Percentiles rank a stretch among this genome's conserved stretches.
Conservation (phyloP, 371 early-diverging fungal genomes). For the Mortierella sp. region DNA sequence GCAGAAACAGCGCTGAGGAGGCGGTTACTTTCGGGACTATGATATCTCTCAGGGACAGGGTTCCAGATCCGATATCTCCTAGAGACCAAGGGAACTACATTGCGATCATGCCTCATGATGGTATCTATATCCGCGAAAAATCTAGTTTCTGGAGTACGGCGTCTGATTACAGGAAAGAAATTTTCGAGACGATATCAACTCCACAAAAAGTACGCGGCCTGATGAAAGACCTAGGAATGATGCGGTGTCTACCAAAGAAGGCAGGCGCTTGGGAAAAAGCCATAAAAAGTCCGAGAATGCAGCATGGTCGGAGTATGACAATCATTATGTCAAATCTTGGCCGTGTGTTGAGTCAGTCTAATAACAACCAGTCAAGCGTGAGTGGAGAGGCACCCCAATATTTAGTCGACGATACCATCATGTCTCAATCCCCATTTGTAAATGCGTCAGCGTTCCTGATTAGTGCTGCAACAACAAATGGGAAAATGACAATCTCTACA, state of each 20-base stretch:
- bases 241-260: constrained; percentile 22
- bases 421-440: constrained; percentile 34
- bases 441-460: constrained; percentile 34
- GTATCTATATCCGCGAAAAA: constrained; percentile 9
- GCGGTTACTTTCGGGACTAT: constrained; percentile 32
- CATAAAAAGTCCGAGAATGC: constrained; percentile 26
- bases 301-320: constrained; percentile 39
- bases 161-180: constrained; percentile 11
- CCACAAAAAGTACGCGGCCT: constrained; percentile 24
- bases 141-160: constrained; percentile 34
- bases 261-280: constrained; percentile 43
- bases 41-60: constrained; percentile 18
- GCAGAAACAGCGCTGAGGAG: not conserved
- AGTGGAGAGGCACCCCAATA: not conserved
- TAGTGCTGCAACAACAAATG: constrained; percentile 25
- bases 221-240: constrained; percentile 39
- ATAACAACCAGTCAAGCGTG: not conserved
- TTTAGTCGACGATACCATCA: constrained; percentile 19
- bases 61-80: constrained; percentile 17
- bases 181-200: constrained; percentile 14
- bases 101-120: constrained; percentile 29
- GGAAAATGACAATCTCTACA: constrained; percentile 13
- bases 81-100: constrained; percentile 37
- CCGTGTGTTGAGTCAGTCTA: constrained; percentile 12
- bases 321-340: constrained; percentile 45